These are phyloP conservation scores for Citropsis articulata DNA, from an alignment of 345 rosid species.

Conservation along the genomic window DNA sequence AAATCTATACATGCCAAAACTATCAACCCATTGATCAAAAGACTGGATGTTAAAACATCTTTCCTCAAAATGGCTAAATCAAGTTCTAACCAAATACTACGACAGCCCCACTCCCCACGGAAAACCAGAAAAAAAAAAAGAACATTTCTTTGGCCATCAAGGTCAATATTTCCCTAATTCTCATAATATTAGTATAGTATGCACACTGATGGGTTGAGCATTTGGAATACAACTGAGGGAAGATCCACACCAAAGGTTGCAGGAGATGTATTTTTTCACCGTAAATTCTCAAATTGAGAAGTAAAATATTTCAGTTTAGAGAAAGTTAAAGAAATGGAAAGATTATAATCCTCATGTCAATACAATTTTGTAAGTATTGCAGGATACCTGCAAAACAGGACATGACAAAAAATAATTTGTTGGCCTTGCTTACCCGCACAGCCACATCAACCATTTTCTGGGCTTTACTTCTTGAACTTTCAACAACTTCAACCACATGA, in stretches of 20 bases:
- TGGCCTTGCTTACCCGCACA: conserved; percentile 44
- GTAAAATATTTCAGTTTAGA: neutral
- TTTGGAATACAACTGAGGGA: neutral
- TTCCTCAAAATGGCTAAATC: neutral
- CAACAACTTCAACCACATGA: conserved; percentile 68
- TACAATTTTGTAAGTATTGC: neutral
- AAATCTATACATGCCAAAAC: neutral
- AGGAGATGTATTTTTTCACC: neutral
- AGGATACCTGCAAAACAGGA: conserved; percentile 4
- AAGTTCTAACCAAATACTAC: neutral
- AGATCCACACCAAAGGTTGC: conserved; percentile 4
- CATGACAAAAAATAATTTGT: neutral
- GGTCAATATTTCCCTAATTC: neutral
- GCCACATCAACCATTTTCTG: conserved; percentile 68
- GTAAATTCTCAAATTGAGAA: neutral
- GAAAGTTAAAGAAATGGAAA: neutral
- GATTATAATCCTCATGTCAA: neutral
- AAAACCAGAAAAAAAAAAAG: neutral
- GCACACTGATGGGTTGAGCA: neutral
- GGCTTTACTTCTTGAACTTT: conserved; percentile 61
- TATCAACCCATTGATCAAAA: neutral
- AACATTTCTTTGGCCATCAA: neutral
- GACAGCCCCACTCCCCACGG: neutral
- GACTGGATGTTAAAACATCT: neutral
- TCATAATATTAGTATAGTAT: neutral